phyloP scores from a whole-genome alignment of 2,329 filamentous ascomycete species.

The Curvularia sp. region DNA sequence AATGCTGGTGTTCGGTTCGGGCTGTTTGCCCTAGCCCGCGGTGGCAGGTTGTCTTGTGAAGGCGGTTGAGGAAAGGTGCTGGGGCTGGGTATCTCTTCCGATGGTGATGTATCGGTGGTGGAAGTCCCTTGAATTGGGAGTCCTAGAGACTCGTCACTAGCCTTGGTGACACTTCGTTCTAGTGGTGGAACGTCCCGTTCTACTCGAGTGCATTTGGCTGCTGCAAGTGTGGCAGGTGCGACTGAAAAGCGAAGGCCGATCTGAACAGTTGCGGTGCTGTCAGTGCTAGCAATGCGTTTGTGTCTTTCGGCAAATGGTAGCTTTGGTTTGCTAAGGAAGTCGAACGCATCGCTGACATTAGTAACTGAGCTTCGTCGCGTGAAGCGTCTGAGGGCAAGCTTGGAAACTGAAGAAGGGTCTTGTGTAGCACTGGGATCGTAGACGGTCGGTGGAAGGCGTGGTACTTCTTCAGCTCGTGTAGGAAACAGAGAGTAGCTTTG shows the following conservation, averaged over 20 bases:
- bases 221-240: slow-evolving; percentile 48
- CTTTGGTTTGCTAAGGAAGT: slow-evolving; percentile 46
- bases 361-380: slow-evolving; percentile 47
- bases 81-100: slow-evolving; percentile 28
- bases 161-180: slow-evolving; percentile 35
- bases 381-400: slow-evolving; percentile 44
- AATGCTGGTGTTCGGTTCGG: slow-evolving; percentile 38
- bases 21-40: slow-evolving; percentile 24
- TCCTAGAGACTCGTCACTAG: slow-evolving; percentile 37
- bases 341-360: slow-evolving; percentile 49
- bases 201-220: slow-evolving; percentile 35
- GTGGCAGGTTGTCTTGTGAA: slow-evolving; percentile 28
- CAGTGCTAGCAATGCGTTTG: slow-evolving; percentile 67
- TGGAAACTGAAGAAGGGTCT: slow-evolving; percentile 33
- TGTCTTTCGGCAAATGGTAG: slow-evolving; percentile 53
- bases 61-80: slow-evolving; percentile 32
- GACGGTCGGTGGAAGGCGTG: slow-evolving; percentile 50
- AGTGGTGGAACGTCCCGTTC: slow-evolving; percentile 34
- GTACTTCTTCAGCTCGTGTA: slow-evolving; percentile 49
- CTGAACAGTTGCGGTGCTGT: slow-evolving; percentile 73
- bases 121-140: slow-evolving; percentile 45
- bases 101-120: slow-evolving; percentile 16
- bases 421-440: slow-evolving; percentile 43
- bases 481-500: slow-evolving; percentile 52
- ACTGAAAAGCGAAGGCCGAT: slow-evolving; percentile 73